Evolutionary conservation across 345 rosid genomes (phyloP), one percentile per base, ranked within the genome.

Genomic region (Eucalyptus camaldulensis): DNA sequence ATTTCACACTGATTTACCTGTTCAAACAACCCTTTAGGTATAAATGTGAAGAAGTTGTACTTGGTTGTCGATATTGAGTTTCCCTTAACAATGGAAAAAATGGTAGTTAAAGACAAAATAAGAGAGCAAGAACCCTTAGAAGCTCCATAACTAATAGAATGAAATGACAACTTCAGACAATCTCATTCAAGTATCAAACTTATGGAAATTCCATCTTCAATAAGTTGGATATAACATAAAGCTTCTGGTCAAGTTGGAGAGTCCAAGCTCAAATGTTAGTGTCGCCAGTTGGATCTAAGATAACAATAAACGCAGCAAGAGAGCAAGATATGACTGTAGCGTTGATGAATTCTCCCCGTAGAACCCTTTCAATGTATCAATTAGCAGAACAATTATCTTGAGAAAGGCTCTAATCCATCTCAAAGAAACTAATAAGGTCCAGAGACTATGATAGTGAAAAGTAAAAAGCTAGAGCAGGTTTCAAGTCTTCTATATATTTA

Each of bases 11-110:
- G 88, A 49, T 69, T 92, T 95, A 98, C 99, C 99, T 98, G 99
- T 93, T 98, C 99, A 92, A 96, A 98, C 92, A 98, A 89, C 88
- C 99, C 99, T 92, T 98, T 98, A 4, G 99, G 99, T 25, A 98
- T 89, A 94, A 98, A 98, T 8, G 99, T 96, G 56, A 98, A 85
- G 94, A 98, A 92, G 93, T 97, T 98, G 94, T 98, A 97, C 96
- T 98, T 98, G 33, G 99, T 98, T 54, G 99, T 98, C 24, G 99
- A 95, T 91, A 97, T 91, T 16, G 99, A 94, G 93, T 97, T 97
- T 58, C 98, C 99, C 99, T 97, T 43, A 88, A 91, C 89, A 62
- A 92, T 89, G 76, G 40, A 87, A 87, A 49, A 81, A 33, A 25
- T 10, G 45, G 47, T 5, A 7, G 83, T 76, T 76, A 76, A 76